A percentile compares a stretch with the other conserved stretches of the same genome.
These are phyloP conservation scores for Pleurozium schreberi DNA, from an alignment of 225 moss, liverwort and hornwort species.

Conservation along the genomic window DNA sequence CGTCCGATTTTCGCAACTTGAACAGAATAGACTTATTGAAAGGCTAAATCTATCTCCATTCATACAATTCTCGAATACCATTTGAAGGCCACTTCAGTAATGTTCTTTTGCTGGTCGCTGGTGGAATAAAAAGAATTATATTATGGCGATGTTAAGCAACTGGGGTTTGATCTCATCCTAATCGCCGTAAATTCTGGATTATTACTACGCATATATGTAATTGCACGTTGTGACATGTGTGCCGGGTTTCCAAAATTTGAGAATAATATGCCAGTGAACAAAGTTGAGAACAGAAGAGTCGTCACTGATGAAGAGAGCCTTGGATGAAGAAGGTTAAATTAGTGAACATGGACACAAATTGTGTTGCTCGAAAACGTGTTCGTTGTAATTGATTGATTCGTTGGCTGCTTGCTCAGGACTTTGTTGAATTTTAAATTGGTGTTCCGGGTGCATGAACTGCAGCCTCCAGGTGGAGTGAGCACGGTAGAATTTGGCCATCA, in stretches of 20 bases:
- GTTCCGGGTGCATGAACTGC: not conserved
- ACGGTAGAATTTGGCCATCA: conserved; percentile 45
- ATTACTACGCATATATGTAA: not conserved
- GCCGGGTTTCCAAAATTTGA: not conserved
- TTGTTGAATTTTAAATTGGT: not conserved
- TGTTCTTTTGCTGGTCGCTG: not conserved
- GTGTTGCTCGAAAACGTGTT: not conserved
- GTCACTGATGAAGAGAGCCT: not conserved
- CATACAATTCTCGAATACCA: not conserved
- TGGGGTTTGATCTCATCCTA: not conserved
- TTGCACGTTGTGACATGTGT: not conserved
- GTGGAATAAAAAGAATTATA: not conserved
- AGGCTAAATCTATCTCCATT: not conserved
- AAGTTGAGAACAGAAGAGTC: not conserved
- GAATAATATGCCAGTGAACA: not conserved
- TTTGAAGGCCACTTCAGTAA: not conserved
- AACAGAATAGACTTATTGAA: not conserved
- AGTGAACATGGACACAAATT: not conserved
- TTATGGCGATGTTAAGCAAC: not conserved
- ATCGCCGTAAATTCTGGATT: not conserved
- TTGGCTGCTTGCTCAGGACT: not conserved
- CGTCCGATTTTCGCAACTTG: not conserved
- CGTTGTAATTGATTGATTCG: not conserved
- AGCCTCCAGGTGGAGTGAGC: conserved; percentile 70
- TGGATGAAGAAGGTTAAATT: not conserved